Base-by-base conservation (phyloP, 495 filamentous ascomycete species). In the Aspergillus heteromorphus region DNA sequence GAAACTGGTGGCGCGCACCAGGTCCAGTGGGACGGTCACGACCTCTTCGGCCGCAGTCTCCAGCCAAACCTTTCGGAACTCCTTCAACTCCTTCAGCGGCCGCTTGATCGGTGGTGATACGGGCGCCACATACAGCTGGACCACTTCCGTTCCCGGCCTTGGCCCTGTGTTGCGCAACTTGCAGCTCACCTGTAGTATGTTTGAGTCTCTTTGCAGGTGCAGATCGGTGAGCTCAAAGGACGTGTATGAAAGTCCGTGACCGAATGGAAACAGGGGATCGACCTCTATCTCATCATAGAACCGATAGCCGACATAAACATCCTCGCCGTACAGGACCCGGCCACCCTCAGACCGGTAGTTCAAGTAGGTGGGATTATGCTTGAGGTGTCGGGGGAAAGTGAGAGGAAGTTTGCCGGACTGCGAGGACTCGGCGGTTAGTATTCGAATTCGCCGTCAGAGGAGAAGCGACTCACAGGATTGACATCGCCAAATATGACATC, bases 191-290 rank as follows among this genome's bases (percentile, higher is more conserved):
- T 17, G 25, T 1, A 62, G 14, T 27, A 47, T 53, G 13, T 45
- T 43, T 17, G 45, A 21, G 11, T 14, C 19, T 17, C 27, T 36
- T 14, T 36, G 1, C 8, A 86, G 63, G 0, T 70, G 75, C 13
- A 87, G 76, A 14, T 78, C 69, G 16, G 84, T 84, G 55, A 87
- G 85, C 17, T 69, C 69, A 61, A 93, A 93, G 2, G 75, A 81
- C 0, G 88, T 88, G 63, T 92, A 93, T 0, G 85, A 88, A 6
- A 95, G 81, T 9, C 90, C 90, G 63, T 91, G 82, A 19, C 89
- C 89, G 57, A 93, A 93, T 29, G 83, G 78, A 67, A 91, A 92
- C 0, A 85, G 76, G 0, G 87, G 83, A 2, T 73, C 66, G 25
- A 85, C 69, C 10, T 79, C 73, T 2, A 75, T 66, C 18, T 79